phyloP scores from a whole-genome alignment of 148 eudicot genomes.

The Tetragonia tetragonoides region DNA sequence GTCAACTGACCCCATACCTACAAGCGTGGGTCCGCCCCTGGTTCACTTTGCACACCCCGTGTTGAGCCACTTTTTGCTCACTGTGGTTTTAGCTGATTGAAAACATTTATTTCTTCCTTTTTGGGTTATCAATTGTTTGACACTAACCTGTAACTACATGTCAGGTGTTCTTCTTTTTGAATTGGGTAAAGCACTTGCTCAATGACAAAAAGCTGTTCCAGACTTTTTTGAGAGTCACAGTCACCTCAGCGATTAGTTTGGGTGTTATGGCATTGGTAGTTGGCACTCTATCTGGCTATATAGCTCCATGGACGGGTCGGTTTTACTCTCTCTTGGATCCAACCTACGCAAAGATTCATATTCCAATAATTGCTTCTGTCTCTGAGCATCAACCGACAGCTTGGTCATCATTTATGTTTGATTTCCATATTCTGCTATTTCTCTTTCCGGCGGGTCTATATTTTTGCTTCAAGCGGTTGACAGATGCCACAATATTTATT shows the following conservation, averaged over 20 bases:
- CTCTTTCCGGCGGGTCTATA: constrained; percentile 96
- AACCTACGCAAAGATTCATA: constrained; percentile 96
- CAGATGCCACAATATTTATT: constrained; percentile 94
- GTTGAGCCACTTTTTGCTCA: too few species aligned
- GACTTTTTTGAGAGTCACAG: constrained; percentile 83
- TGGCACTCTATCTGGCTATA: constrained; percentile 95
- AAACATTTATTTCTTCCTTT: not conserved
- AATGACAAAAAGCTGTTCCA: constrained; percentile 79
- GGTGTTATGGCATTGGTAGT: constrained; percentile 88
- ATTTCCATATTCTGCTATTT: constrained; percentile 85
- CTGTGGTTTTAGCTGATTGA: too few species aligned
- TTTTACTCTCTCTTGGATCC: constrained; percentile 98
- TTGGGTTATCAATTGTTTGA: not conserved
- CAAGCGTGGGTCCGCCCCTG: too few species aligned
- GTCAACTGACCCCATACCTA: too few species aligned
- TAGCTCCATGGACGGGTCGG: constrained; percentile 98
- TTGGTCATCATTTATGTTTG: constrained; percentile 99
- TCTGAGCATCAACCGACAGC: constrained; percentile 99
- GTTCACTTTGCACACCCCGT: too few species aligned
- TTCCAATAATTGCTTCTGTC: constrained; percentile 96
- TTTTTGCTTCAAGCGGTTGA: constrained; percentile 93
- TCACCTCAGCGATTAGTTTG: constrained; percentile 62
- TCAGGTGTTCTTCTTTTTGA: constrained; percentile 93
- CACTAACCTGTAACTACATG: constrained; percentile 13
- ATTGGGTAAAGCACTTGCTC: constrained; percentile 85